Base-by-base conservation (phyloP, 495 filamentous ascomycete species). In the Aspergillus funiculosus region DNA sequence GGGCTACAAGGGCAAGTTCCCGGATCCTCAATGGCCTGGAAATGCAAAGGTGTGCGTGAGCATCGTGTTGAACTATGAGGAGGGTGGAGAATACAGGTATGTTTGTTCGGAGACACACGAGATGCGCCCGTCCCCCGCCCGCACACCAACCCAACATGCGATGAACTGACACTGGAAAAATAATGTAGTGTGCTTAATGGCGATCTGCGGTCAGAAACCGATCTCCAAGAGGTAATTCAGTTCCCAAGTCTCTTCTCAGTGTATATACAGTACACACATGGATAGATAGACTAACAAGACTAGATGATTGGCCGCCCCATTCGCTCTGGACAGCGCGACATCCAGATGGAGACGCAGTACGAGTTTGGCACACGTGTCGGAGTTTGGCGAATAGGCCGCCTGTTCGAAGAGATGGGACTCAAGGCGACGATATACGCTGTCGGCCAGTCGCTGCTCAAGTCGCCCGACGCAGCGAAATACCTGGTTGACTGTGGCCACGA, bases 1-100 rank as follows among this genome's bases (percentile, higher is more conserved):
- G 6, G 46, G 46, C 6, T 48, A 48, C 20, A 38, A 38, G 7
- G 46, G 42, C 20, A 17, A 34, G 11, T 28, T 37, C 27, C 26
- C 42, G 0, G 8, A 41, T 1, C 20, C 22, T 0, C 8, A 34
- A 11, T 48, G 46, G 46, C 46, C 46, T 27, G 42, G 42, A 27
- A 35, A 42, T 8, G 46, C 46, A 2, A 48, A 48, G 27, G 42
- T 48, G 19, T 28, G 28, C 0, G 44, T 47, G 8, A 30, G 24
- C 1, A 39, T 47, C 6, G 44, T 47, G n/a, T 39, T 47, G 15
- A 47, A 47, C 15, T 47, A 47, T 18, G 44, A 47, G 24, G 44
- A 47, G 36, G 44, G n/a, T n/a, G n/a, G n/a, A n/a, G n/a, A n/a
- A n/a, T n/a, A n/a, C n/a, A n/a, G n/a, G n/a, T n/a, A n/a, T n/a